These are phyloP conservation scores for Blastobotrys peoriensis DNA, from an alignment of 805 yeast species.

Conservation along the genomic window DNA sequence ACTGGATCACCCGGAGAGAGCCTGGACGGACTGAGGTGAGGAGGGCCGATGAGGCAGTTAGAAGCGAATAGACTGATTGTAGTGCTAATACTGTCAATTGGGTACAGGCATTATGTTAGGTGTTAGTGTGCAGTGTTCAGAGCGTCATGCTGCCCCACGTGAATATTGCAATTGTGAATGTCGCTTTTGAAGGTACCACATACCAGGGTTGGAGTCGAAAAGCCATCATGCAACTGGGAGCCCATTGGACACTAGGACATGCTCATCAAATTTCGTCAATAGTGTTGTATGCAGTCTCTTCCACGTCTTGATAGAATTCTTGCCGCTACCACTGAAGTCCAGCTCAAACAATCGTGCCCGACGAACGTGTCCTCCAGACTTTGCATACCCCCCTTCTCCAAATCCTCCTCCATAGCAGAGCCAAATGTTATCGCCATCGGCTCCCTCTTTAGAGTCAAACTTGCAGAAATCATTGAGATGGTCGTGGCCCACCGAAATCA, in stretches of 20 bases:
- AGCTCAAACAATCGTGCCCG: constrained; percentile 68
- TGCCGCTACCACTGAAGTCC: constrained; percentile 34
- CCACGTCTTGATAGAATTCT: constrained; percentile 54
- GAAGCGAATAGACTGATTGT: no score
- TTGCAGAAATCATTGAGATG: constrained; percentile 92
- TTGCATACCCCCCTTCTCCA: constrained; percentile 96
- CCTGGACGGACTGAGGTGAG: no score
- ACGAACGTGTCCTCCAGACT: constrained; percentile 82
- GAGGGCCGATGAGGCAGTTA: no score
- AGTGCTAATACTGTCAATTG: no score
- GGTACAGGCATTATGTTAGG: no score
- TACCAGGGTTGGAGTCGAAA: no score
- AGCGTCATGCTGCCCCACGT: no score
- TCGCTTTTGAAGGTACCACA: no score
- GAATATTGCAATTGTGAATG: no score
- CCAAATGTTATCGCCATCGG: constrained; percentile 46
- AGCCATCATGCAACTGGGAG: constrained; percentile 22
- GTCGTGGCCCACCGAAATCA: constrained; percentile 86
- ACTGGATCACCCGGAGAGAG: no score
- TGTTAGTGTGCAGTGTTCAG: no score
- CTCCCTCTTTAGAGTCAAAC: constrained; percentile 36
- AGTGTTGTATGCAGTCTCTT: constrained; percentile 62
- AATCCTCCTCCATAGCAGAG: constrained; percentile 90
- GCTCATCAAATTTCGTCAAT: constrained; percentile 42
- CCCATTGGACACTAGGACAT: constrained; percentile 44